phyloP scores from a whole-genome alignment of 139 green algal species.

The Chlamydomonas sp. region DNA sequence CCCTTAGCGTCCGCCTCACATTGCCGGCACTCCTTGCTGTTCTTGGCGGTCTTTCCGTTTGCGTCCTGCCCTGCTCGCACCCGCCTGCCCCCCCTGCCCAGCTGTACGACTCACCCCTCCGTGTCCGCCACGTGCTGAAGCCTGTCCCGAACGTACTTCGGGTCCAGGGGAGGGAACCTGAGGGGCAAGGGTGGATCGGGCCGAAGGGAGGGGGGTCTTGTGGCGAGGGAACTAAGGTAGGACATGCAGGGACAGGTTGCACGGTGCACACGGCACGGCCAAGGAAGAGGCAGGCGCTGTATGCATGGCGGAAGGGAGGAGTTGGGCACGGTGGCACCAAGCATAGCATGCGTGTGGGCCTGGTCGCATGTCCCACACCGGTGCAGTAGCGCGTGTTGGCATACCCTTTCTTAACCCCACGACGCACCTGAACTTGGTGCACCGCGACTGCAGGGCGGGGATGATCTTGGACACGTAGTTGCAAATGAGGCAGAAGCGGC shows the following conservation, averaged over 20 bases:
- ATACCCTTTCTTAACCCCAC: too few relatives aligned
- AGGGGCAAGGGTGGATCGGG: conserved; percentile 54
- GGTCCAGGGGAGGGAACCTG: conserved; percentile 90
- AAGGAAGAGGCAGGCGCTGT: too few relatives aligned
- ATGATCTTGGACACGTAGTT: conserved; percentile 99
- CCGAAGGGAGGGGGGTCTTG: not conserved
- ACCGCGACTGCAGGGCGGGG: conserved; percentile 95
- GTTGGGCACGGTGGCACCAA: too few relatives aligned
- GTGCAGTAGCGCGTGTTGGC: not conserved
- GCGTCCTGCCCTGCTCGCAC: not conserved
- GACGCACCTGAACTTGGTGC: conserved; percentile 87
- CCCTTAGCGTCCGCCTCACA: too few relatives aligned
- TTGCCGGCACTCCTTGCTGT: not conserved
- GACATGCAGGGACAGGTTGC: not conserved
- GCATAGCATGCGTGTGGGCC: too few relatives aligned
- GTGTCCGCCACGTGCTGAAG: conserved; percentile 80
- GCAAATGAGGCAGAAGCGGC: conserved; percentile 98
- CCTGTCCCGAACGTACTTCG: conserved; percentile 73
- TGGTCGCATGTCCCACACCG: too few relatives aligned
- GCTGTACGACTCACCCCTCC: conserved; percentile 71
- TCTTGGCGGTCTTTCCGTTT: not conserved
- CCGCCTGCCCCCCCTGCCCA: not conserved
- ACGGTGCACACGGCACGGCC: not conserved
- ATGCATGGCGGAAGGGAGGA: too few relatives aligned
- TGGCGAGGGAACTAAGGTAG: not conserved